Base-by-base conservation (phyloP, 805 yeast species). In the Nakazawaea ishiwadae region DNA sequence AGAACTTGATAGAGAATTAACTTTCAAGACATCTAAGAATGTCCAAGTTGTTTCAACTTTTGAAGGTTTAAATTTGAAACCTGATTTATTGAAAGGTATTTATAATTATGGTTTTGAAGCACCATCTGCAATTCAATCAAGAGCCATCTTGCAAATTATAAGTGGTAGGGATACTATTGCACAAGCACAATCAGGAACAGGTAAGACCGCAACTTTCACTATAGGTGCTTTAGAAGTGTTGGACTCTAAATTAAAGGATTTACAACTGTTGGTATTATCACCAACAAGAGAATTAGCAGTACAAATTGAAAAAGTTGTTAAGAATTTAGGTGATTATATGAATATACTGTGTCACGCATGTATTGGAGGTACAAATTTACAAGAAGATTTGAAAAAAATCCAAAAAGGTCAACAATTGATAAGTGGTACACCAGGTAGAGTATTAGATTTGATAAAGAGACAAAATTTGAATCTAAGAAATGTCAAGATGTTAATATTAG, bases 391-490 rank as follows among this genome's bases (percentile, higher is more conserved):
- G 51, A 84, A 81, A 63, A 88, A 85, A 51, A 77, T 93, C 62
- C 75, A 77, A 57, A 77, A 78, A 50, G 96, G 95, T 53, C 95
- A 85, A 51, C 97, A 91, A 70, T 77, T 91, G 45, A 95, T 93
- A 45, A 91, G 89, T 56, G 99, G 98, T 62, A 93, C 99, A 46
- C 99, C 99, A 55, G 99, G 99, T 60, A 81, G 99, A 71, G 97
- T 93, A 50, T 78, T 73, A 58, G 98, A 93, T 66, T 88, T 93
- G 91, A 90, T 93, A 61, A 85, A 86, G 68, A 80, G 97, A 64
- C 77, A 96, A 58, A 74, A 72, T 68, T 80, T 93, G 66, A 80
- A 71, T 62, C 83, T 96, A 50, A 78, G 86, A 56, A 75, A 81
- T 65, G 75, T 93, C 58, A 88, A 89, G 74, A 88, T 93, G 95